Percentiles rank a stretch among this genome's conserved stretches.
Conservation (phyloP, 73 alveolate genomes). For the Urostyla sp. region DNA sequence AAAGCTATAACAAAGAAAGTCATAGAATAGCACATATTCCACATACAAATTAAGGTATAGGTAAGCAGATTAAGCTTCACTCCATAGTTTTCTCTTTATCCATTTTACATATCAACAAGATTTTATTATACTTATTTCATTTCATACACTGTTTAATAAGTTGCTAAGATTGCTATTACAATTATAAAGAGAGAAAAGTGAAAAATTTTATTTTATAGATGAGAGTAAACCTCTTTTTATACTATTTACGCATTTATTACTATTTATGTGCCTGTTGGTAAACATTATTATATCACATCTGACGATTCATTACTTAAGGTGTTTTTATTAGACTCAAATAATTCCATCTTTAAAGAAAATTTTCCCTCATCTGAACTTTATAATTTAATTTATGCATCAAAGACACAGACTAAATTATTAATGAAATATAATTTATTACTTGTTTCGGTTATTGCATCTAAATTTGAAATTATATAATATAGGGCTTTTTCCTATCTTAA, state of each 20-base stretch:
- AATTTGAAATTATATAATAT: background rate
- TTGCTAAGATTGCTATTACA: background rate
- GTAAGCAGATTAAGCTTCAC: background rate
- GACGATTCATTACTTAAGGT: background rate
- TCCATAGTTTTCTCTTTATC: constrained; percentile 34
- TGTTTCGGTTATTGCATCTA: background rate
- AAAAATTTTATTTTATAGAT: background rate
- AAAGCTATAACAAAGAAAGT: constrained; percentile 31
- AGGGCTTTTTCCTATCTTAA: too few species aligned
- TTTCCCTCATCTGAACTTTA: background rate
- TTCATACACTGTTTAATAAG: background rate
- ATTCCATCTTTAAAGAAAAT: background rate
- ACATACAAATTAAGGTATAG: constrained; percentile 18
- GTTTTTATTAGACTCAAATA: background rate
- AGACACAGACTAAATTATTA: constrained; percentile 2
- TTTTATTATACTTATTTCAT: background rate
- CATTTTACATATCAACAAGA: constrained; percentile 5
- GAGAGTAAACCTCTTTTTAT: background rate
- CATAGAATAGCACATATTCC: constrained; percentile 44
- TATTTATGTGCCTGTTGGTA: constrained; percentile 17
- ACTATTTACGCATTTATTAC: background rate
- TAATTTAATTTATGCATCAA: background rate
- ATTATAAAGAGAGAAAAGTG: background rate
- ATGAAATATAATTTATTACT: background rate
- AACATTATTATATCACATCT: background rate